phyloP scores from a whole-genome alignment of 2,329 filamentous ascomycete species.

The Diaporthe helianthi region DNA sequence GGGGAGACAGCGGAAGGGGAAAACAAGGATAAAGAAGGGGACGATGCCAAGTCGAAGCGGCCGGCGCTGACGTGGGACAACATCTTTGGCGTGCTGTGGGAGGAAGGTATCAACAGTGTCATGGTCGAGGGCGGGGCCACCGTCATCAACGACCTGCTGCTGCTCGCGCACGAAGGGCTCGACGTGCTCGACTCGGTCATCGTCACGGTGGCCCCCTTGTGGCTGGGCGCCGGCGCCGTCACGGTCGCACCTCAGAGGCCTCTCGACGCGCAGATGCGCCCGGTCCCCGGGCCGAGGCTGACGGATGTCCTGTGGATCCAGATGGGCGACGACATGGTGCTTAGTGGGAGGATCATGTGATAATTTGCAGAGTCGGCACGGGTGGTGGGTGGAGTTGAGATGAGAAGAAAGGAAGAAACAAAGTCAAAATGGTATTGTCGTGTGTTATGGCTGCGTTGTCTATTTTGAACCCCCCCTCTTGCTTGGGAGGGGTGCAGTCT shows the following conservation, averaged over 20 bases:
- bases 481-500: not conserved
- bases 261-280: slow-evolving; percentile 47
- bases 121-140: slow-evolving; percentile 91
- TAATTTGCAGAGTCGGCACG: not conserved
- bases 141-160: slow-evolving; percentile 84
- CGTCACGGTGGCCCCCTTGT: slow-evolving; percentile 87
- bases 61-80: slow-evolving; percentile 68
- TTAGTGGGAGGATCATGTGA: slow-evolving; percentile 66
- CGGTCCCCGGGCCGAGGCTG: slow-evolving; percentile 63
- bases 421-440: not conserved
- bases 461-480: not conserved
- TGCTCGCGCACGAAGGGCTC: slow-evolving; percentile 56
- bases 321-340: slow-evolving; percentile 81
- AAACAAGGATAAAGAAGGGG: too few relatives aligned
- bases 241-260: slow-evolving; percentile 74
- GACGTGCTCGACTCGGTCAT: slow-evolving; percentile 76
- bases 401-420: not conserved
- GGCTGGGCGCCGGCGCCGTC: slow-evolving; percentile 85
- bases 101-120: slow-evolving; percentile 73
- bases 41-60: slow-evolving; percentile 44
- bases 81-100: slow-evolving; percentile 65
- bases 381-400: too few relatives aligned
- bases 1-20: slow-evolving; percentile 3
- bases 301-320: slow-evolving; percentile 75
- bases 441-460: slow-evolving; percentile 1